Evolutionary conservation across 352 stramenopile species (phyloP).

Genomic region (Globisporangium nunn): DNA sequence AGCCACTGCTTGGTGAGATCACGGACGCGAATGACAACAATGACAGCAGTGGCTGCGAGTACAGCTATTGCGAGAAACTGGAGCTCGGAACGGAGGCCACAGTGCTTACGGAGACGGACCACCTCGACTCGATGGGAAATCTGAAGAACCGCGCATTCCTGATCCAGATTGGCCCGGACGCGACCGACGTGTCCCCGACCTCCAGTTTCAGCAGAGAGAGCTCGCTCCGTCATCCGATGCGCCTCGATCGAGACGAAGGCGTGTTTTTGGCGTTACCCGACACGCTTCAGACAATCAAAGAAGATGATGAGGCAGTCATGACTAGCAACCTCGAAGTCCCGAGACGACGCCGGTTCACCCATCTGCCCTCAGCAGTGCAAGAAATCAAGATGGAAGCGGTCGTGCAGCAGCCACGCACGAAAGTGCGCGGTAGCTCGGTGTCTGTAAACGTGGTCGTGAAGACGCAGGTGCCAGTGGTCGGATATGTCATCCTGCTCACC

Average conservation of each 20-base stretch:
- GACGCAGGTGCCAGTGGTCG: conserved; percentile 38
- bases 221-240: background rate
- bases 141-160: conserved; percentile 16
- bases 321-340: background rate
- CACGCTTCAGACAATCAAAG: background rate
- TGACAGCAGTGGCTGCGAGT: background rate
- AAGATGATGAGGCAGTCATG: background rate
- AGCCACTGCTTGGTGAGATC: background rate
- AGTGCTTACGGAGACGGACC: conserved; percentile 8
- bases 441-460: conserved; percentile 32
- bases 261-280: conserved; percentile 32
- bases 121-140: conserved; percentile 13
- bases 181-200: background rate
- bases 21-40: background rate
- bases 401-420: conserved; percentile 5
- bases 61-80: background rate
- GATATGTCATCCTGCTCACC: conserved; percentile 33
- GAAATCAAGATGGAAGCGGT: conserved; percentile 33
- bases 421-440: conserved; percentile 3
- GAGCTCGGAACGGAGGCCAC: conserved; percentile 1
- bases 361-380: conserved; percentile 27
- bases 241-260: conserved; percentile 7
- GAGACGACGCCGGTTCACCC: conserved; percentile 5
- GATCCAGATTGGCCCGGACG: conserved; percentile 14
- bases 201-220: background rate